phyloP scores from a whole-genome alignment of 2,329 filamentous ascomycete species.

The Tolypocladium sp. region DNA sequence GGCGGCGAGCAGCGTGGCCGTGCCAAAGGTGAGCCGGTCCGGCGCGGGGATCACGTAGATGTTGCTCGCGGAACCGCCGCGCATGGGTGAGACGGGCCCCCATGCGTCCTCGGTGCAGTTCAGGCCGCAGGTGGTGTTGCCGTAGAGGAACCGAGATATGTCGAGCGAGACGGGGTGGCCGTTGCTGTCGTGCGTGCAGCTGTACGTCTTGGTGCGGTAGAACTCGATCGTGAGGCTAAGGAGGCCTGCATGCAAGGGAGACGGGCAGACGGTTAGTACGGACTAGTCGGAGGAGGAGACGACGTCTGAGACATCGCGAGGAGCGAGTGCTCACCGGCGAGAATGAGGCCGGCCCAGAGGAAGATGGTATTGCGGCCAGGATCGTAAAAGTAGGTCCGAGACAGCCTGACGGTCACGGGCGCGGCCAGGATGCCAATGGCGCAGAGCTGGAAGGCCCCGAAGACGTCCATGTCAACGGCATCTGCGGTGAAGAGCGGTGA shows the following conservation, averaged over 20 bases:
- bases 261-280: not conserved
- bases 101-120: conserved; percentile 33
- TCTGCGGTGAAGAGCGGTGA: conserved; percentile 24
- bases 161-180: conserved; percentile 26
- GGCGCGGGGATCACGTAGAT: conserved; percentile 56
- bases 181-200: conserved; percentile 30
- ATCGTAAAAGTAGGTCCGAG: conserved; percentile 54
- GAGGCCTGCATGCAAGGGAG: conserved; percentile 30
- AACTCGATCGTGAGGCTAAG: conserved; percentile 57
- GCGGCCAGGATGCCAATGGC: conserved; percentile 56
- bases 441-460: conserved; percentile 58
- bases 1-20: conserved; percentile 50
- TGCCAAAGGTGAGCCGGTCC: conserved; percentile 43
- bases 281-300: not conserved
- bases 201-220: conserved; percentile 38
- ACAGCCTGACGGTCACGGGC: conserved; percentile 52
- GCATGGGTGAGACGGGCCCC: conserved; percentile 46
- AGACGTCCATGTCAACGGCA: conserved; percentile 60
- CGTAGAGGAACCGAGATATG: conserved; percentile 33
- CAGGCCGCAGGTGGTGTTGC: conserved; percentile 33
- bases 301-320: not conserved
- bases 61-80: conserved; percentile 45
- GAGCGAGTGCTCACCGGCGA: conserved; percentile 37
- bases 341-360: conserved; percentile 51
- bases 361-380: conserved; percentile 59